Evolutionary conservation across 768 basidiomycete genomes (phyloP), one percentile per base, ranked within the genome.

Genomic region (Lentinula raphanica): DNA sequence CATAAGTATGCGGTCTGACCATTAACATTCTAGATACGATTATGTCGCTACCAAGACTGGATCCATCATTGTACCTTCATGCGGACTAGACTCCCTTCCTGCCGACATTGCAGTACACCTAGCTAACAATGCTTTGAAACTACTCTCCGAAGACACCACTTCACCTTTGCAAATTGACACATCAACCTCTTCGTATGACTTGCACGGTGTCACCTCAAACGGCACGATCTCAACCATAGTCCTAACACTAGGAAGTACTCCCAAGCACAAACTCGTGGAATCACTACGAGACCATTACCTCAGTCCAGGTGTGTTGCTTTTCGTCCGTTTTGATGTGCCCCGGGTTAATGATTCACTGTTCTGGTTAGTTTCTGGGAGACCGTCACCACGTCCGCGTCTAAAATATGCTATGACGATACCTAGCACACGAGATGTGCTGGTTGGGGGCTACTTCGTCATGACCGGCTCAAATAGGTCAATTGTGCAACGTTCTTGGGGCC

Each of bases 11-110:
- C 45, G 62, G 65, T 54, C 54, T 65, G 32, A 56, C 58, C 49
- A 38, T 19, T 28, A 17, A 45, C 21, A 6, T 31, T 36, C 11
- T 59, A 92, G 89, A 59, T 87, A 82, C 65, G 86, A 94, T 68
- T 88, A 81, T 62, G 68, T 77, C 11, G 94, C 94, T 0, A 82
- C 78, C 9, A 83, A 85, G 65, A 85, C 81, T 1, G 81, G 83
- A 44, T 77, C 91, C 5, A 80, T 91, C 61, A 87, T 98, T 62
- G 79, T 97, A 19, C 91, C 91, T 23, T 77, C 84, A 1, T 89
- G 85, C 55, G 93, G 87, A 2, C 79, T 90, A 59, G 90, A 92
- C 67, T 92, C 89, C 1, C 65, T 92, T 28, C 90, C 90, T 3
- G 83, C 86, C 3, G 93, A 97, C 66, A 68, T 88, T 44, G 70